A percentile compares a stretch with the other conserved stretches of the same genome.
Evolutionary conservation across 208 protist genomes (phyloP).

Genomic region (Leishmania amazonensis): DNA sequence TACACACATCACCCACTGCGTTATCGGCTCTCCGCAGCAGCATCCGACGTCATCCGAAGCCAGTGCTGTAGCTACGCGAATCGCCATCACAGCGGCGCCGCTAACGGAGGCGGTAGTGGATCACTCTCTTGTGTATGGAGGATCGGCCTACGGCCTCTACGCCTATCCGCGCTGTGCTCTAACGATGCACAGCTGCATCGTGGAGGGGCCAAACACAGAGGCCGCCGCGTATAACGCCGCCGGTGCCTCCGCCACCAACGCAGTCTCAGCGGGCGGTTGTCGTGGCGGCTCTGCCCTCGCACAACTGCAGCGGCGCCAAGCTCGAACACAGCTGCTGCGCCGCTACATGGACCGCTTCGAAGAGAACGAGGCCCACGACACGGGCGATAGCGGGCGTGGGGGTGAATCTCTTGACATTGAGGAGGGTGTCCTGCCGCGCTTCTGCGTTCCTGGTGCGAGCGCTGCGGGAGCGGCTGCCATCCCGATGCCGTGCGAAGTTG

Average conservation of each 20-base stretch:
- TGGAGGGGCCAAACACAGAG: slow-evolving; percentile 50
- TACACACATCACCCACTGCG: slow-evolving; percentile 62
- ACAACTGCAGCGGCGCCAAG: slow-evolving; percentile 29
- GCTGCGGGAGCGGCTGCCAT: slow-evolving; percentile 5
- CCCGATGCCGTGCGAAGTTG: slow-evolving; percentile 49
- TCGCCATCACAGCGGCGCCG: slow-evolving; percentile 59
- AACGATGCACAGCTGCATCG: slow-evolving; percentile 43
- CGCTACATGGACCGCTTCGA: slow-evolving; percentile 20
- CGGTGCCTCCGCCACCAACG: neutral
- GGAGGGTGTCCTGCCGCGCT: slow-evolving; percentile 35
- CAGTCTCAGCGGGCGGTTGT: neutral
- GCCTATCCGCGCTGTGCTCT: slow-evolving; percentile 67
- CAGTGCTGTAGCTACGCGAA: slow-evolving; percentile 7
- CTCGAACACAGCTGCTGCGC: slow-evolving; percentile 24
- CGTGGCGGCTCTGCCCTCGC: slow-evolving; percentile 21
- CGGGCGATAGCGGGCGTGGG: neutral
- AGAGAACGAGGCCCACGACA: slow-evolving; percentile 18
- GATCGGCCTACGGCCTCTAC: slow-evolving; percentile 65
- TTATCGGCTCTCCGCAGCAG: slow-evolving; percentile 49
- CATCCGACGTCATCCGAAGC: neutral
- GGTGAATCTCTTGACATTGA: slow-evolving; percentile 13
- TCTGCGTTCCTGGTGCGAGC: slow-evolving; percentile 34
- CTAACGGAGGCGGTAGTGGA: slow-evolving; percentile 56
- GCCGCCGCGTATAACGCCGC: slow-evolving; percentile 9
- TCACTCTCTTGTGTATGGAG: slow-evolving; percentile 70